Percentiles rank a stretch among this genome's conserved stretches.
These are phyloP conservation scores for Pythium plurisporium DNA, from an alignment of 352 stramenopile genomes.

Conservation along the genomic window DNA sequence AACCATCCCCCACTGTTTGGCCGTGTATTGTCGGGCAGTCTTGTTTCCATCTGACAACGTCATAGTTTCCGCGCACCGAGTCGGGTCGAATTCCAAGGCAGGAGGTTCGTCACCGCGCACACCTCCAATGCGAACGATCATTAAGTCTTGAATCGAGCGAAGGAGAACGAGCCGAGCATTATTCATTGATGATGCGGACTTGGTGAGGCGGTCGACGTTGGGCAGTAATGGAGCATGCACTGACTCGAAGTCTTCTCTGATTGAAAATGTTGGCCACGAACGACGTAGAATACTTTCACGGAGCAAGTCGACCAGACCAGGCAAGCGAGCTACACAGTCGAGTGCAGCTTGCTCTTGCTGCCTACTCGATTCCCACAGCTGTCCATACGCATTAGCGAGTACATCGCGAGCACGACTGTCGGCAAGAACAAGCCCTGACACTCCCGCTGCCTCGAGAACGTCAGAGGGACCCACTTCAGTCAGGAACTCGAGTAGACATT, in stretches of 20 bases:
- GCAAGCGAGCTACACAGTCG: constrained; percentile 63
- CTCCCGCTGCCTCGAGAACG: constrained; percentile 45
- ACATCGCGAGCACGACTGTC: constrained; percentile 45
- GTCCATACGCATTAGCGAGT: constrained; percentile 59
- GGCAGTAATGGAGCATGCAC: constrained; percentile 63
- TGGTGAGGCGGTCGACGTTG: constrained; percentile 44
- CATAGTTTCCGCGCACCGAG: constrained; percentile 86
- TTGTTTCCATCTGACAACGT: constrained; percentile 78
- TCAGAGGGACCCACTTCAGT: constrained; percentile 47
- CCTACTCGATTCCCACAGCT: constrained; percentile 59
- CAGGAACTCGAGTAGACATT: constrained; percentile 69
- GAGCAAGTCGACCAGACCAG: constrained; percentile 53
- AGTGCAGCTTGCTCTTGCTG: constrained; percentile 62
- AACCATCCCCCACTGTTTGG: constrained; percentile 90
- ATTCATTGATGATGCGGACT: constrained; percentile 4
- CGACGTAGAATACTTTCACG: constrained; percentile 60
- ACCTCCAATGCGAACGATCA: constrained; percentile 74
- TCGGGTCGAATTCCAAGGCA: constrained; percentile 82
- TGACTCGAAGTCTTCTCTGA: constrained; percentile 55
- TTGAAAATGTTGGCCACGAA: constrained; percentile 53
- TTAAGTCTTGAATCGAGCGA: constrained; percentile 80
- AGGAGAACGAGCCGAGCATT: constrained; percentile 66
- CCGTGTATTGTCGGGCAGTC: constrained; percentile 86
- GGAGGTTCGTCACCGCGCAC: constrained; percentile 68
- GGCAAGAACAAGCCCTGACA: constrained; percentile 25